Evolutionary conservation across 305 asterid species (phyloP), one percentile per base, ranked within the genome.

Genomic region (Salvia sclarea): DNA sequence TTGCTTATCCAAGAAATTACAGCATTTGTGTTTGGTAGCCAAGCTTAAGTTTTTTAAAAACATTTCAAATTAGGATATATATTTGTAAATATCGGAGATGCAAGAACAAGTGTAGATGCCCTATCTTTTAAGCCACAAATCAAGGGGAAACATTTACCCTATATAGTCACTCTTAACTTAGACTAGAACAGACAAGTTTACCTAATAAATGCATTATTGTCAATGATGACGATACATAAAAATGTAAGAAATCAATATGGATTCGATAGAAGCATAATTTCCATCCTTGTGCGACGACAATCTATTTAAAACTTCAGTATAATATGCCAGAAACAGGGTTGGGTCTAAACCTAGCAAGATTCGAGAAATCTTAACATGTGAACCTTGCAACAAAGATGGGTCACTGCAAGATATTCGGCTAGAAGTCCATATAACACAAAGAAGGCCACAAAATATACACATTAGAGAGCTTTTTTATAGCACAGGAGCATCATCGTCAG

Each of bases 171-270:
- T 37, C 43, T 37, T 37, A 21, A 12, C 44, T 47, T 45, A 44
- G 55, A 35, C 47, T 2, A 49, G 21, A 28, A 31, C 10, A 48
- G 60, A 10, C 31, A 4, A 43, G 54, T 18, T 41, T 24, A 58
- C 28, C 47, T 17, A 58, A 21, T 20, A 25, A 55, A 28, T 12
- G 28, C 9, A 17, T 3, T 35, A 20, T 35, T 37, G 38, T 20
- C 17, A 5, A 3, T 35, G 24, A 38, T 12, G 35, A 1, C 17
- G 50, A 38, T n/a, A 9, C 40, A 14, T 48, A 40, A 8, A 50
- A 66, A 21, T 28, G 64, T 40, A 54, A 66, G 5, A 16, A 60
- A 55, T 28, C 61, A 60, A 28, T 52, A 45, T 58, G 41, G 40
- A 35, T 48, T 25, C 18, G 18, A 47, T 52, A 56, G 43, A 10